phyloP scores from a whole-genome alignment of 164 flowering plant genomes.

The Houttuynia cordata region DNA sequence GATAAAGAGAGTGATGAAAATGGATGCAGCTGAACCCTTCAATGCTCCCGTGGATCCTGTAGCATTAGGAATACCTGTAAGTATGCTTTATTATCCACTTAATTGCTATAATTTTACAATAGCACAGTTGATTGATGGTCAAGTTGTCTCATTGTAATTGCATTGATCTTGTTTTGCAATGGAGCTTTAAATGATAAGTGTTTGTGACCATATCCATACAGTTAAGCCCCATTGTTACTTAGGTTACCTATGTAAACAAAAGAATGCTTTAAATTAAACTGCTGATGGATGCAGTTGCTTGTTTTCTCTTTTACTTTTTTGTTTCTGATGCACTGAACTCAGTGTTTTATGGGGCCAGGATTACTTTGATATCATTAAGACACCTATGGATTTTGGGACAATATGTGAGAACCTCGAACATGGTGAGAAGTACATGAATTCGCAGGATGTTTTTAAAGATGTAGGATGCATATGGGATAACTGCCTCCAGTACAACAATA shows the following conservation, averaged over 20 bases:
- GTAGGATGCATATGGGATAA: slow-evolving; percentile 92
- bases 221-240: no score
- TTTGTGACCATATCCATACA: no score
- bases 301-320: background rate
- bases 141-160: background rate
- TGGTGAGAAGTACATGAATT: slow-evolving; percentile 56
- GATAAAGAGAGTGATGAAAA: slow-evolving; percentile 89
- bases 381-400: slow-evolving; percentile 99
- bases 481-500: slow-evolving; percentile 81
- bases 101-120: no score
- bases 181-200: no score
- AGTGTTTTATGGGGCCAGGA: slow-evolving; percentile 39
- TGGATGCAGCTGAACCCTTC: slow-evolving; percentile 98
- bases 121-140: background rate
- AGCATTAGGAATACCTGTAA: slow-evolving; percentile 93
- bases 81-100: slow-evolving; percentile 11
- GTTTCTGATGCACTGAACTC: background rate
- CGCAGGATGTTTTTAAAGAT: slow-evolving; percentile 83
- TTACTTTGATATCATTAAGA: slow-evolving; percentile 87
- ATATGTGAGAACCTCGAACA: slow-evolving; percentile 73
- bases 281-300: background rate
- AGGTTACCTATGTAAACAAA: no score
- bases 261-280: no score
- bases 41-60: slow-evolving; percentile 87
- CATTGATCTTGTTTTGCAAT: background rate